Conservation (phyloP, 2,329 filamentous ascomycete species). For the Chalaropsis ovoidea region DNA sequence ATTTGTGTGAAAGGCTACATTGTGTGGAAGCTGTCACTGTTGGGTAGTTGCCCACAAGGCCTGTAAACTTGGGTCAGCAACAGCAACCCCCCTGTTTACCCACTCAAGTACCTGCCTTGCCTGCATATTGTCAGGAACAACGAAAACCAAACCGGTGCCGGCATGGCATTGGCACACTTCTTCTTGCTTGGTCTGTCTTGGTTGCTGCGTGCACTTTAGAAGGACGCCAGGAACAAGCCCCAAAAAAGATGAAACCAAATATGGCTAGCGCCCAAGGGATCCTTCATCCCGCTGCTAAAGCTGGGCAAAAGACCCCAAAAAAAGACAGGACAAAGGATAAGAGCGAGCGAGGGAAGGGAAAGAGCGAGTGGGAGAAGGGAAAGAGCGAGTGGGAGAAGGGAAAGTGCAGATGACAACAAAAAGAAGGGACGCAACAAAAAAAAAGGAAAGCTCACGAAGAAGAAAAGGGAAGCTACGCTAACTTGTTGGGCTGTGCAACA, state of each 20-base stretch:
- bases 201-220: neutral
- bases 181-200: no score
- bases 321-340: constrained; percentile 7
- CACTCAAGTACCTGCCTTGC: no score
- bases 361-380: neutral
- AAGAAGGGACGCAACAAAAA: neutral
- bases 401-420: neutral
- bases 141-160: neutral
- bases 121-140: no score
- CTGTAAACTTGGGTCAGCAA: no score
- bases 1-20: no score
- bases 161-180: neutral
- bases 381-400: neutral
- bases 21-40: no score
- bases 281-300: neutral
- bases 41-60: no score
- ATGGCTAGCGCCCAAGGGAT: neutral
- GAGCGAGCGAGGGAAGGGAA: neutral
- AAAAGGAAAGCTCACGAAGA: neutral
- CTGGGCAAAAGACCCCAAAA: neutral
- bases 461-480: neutral
- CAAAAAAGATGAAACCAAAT: constrained; percentile 8
- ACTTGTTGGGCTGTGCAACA: neutral
- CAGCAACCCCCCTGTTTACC: no score
- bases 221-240: neutral